phyloP scores from a whole-genome alignment of 192 early-diverging fungal genomes.

The Entophlyctis luteolus region DNA sequence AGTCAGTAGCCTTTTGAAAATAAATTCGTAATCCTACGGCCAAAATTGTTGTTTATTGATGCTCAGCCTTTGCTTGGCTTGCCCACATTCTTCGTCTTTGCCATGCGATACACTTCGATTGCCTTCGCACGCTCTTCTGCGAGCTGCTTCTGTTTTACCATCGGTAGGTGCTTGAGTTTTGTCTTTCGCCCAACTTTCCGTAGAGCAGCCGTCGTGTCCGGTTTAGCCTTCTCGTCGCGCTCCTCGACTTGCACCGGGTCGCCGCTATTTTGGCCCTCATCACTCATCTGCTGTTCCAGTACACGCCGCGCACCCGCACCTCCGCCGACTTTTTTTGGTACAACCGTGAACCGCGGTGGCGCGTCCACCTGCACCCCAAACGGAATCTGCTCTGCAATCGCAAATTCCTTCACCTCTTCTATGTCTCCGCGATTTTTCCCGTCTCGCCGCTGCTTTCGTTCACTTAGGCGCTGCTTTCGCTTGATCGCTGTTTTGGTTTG shows the following conservation, averaged over 20 bases:
- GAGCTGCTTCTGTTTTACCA: slow-evolving; percentile 17
- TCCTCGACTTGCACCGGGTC: slow-evolving; percentile 28
- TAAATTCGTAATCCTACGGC: too few relatives aligned
- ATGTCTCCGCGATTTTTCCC: slow-evolving; percentile 1
- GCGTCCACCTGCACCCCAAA: slow-evolving; percentile 21
- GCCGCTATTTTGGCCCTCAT: slow-evolving; percentile 38
- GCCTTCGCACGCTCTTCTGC: slow-evolving; percentile 11
- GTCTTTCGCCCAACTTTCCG: slow-evolving; percentile 40
- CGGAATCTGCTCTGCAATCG: not conserved
- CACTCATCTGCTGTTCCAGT: slow-evolving; percentile 23
- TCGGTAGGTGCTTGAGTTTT: slow-evolving; percentile 15
- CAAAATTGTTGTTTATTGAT: not conserved
- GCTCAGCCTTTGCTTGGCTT: not conserved
- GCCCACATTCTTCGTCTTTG: too few relatives aligned
- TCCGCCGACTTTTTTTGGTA: slow-evolving; percentile 31
- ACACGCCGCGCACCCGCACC: slow-evolving; percentile 9
- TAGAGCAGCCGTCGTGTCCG: slow-evolving; percentile 20
- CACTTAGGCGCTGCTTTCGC: slow-evolving; percentile 7
- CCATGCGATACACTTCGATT: slow-evolving; percentile 10
- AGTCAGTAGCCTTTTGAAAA: too few relatives aligned
- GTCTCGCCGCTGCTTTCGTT: slow-evolving; percentile 17
- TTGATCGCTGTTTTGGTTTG: slow-evolving; percentile 21
- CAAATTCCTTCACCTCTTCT: slow-evolving; percentile 5
- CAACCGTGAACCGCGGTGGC: slow-evolving; percentile 14
- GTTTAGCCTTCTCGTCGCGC: slow-evolving; percentile 24